Evolutionary conservation across 805 yeast genomes (phyloP).

Genomic region (Candida vartiovaarae): DNA sequence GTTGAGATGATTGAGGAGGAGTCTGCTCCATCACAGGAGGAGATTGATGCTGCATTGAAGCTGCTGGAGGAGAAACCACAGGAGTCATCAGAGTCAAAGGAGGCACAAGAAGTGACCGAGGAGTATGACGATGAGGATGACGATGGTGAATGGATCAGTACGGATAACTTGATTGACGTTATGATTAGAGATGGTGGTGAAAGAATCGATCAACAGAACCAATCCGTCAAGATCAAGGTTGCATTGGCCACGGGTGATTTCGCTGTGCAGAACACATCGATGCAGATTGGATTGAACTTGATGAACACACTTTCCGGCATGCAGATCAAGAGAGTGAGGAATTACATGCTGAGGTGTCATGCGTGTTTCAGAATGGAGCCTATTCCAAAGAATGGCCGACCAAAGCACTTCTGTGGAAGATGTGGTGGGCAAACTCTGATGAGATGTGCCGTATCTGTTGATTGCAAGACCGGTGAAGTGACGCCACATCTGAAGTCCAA

Average conservation of each 20-base stretch:
- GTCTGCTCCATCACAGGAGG: slow-evolving; percentile 3
- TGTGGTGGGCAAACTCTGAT: slow-evolving; percentile 93
- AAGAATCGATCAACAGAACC: slow-evolving; percentile 35
- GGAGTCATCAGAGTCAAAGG: neutral
- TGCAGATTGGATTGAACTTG: slow-evolving; percentile 83
- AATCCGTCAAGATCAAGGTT: slow-evolving; percentile 42
- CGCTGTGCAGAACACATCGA: slow-evolving; percentile 92
- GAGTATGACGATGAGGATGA: slow-evolving; percentile 52
- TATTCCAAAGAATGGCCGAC: slow-evolving; percentile 64
- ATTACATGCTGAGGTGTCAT: slow-evolving; percentile 94
- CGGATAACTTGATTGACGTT: slow-evolving; percentile 70
- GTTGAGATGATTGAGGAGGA: slow-evolving; percentile 5
- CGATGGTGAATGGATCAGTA: slow-evolving; percentile 92
- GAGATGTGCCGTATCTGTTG: slow-evolving; percentile 85
- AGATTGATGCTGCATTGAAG: slow-evolving; percentile 4
- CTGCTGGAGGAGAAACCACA: slow-evolving; percentile 3
- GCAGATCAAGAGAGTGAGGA: slow-evolving; percentile 77
- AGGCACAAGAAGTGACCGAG: slow-evolving; percentile 18
- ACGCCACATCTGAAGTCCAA: slow-evolving; percentile 85
- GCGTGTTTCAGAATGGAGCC: slow-evolving; percentile 88
- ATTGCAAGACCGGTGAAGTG: slow-evolving; percentile 69
- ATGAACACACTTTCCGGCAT: slow-evolving; percentile 81
- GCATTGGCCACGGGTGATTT: slow-evolving; percentile 95
- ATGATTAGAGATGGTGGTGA: slow-evolving; percentile 65
- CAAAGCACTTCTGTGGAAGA: slow-evolving; percentile 85